phyloP scores from a whole-genome alignment of 2,329 filamentous ascomycete genomes.

The Plectosphaerella sp. region DNA sequence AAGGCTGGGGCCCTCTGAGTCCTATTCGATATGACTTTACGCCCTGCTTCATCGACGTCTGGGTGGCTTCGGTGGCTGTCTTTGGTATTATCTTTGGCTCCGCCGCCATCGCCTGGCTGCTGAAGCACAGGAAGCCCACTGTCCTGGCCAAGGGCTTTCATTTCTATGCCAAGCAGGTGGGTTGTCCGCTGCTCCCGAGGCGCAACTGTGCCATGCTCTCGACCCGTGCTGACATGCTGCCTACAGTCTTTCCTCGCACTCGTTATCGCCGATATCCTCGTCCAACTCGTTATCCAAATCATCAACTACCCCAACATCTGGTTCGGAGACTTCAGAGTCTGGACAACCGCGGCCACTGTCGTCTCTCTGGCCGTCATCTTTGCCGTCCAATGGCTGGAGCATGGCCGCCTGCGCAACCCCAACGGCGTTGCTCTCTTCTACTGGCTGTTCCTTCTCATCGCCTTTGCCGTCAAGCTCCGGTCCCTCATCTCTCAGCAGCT shows the following conservation, averaged over 20 bases:
- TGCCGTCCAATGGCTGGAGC: constrained; percentile 79
- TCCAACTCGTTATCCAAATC: constrained; percentile 75
- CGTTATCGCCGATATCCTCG: constrained; percentile 62
- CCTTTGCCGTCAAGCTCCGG: constrained; percentile 76
- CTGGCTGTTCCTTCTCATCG: constrained; percentile 82
- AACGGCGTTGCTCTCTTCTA: constrained; percentile 89
- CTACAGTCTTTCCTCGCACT: constrained; percentile 55
- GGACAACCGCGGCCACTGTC: constrained; percentile 70
- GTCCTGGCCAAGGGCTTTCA: constrained; percentile 80
- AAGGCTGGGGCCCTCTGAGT: constrained; percentile 95
- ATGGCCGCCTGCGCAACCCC: constrained; percentile 75
- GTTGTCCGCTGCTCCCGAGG: constrained; percentile 15
- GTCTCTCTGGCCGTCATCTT: constrained; percentile 71
- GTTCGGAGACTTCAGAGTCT: constrained; percentile 80
- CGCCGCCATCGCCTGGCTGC: constrained; percentile 74
- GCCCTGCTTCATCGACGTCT: constrained; percentile 93
- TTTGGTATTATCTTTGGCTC: constrained; percentile 77
- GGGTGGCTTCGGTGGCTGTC: constrained; percentile 71
- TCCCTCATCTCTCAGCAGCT: constrained; percentile 77
- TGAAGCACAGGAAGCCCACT: constrained; percentile 62
- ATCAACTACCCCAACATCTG: constrained; percentile 64
- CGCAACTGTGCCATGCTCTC: neutral
- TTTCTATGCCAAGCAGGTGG: constrained; percentile 88
- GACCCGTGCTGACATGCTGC: constrained; percentile 7
- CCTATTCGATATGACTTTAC: constrained; percentile 88